Conservation (phyloP, 805 yeast species). For the Vanderwaltozyma tropicalis region DNA sequence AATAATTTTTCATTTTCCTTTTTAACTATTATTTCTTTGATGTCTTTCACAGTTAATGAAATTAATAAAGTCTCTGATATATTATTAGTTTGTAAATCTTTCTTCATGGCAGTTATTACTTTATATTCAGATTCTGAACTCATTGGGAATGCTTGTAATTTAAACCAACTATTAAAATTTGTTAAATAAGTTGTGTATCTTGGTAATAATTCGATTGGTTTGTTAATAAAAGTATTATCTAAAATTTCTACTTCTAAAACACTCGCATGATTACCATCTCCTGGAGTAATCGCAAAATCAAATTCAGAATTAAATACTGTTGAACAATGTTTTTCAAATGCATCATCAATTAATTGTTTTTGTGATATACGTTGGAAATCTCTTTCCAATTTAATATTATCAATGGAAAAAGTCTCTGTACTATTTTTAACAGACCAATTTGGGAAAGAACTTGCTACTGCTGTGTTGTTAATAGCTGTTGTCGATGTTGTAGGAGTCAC, state of each 20-base stretch:
- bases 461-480: background rate
- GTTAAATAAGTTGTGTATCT: conserved; percentile 20
- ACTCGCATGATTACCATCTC: conserved; percentile 18
- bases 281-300: conserved; percentile 5
- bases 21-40: conserved; percentile 26
- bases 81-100: conserved; percentile 31
- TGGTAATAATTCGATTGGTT: conserved; percentile 16
- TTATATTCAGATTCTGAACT: conserved; percentile 40
- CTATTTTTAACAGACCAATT: background rate
- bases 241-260: conserved; percentile 19
- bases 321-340: conserved; percentile 16
- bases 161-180: conserved; percentile 27
- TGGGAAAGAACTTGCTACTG: background rate
- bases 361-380: conserved; percentile 21
- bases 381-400: conserved; percentile 15
- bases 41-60: conserved; percentile 30
- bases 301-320: background rate
- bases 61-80: conserved; percentile 24
- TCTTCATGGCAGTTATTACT: conserved; percentile 41
- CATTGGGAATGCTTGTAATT: conserved; percentile 44
- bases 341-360: conserved; percentile 20
- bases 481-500: background rate
- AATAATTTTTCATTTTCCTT: conserved; percentile 12
- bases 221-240: background rate
- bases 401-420: conserved; percentile 4